These are phyloP conservation scores for Hericium coralloides DNA, from an alignment of 768 basidiomycete species.

Conservation along the genomic window DNA sequence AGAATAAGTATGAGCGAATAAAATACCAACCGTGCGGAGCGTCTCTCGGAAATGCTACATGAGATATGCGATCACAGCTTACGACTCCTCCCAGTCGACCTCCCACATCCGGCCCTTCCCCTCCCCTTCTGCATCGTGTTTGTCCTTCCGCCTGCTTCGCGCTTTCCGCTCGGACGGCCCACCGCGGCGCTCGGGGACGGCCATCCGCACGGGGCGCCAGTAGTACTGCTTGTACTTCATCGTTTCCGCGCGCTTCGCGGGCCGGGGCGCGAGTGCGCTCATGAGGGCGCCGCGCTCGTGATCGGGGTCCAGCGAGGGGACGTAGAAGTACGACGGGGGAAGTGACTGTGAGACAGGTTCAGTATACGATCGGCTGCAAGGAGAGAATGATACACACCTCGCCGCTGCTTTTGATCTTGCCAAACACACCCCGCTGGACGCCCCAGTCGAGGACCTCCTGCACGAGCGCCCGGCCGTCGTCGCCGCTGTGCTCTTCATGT, in stretches of 20 bases:
- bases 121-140: background rate
- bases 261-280: constrained; percentile 33
- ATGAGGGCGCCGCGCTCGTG: constrained; percentile 10
- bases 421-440: constrained; percentile 6
- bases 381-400: background rate
- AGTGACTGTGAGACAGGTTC: background rate
- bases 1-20: too few relatives aligned
- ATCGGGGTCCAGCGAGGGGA: constrained; percentile 8
- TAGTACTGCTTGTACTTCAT: constrained; percentile 86
- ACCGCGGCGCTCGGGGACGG: constrained; percentile 2
- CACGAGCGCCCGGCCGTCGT: background rate
- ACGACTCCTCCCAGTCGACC: constrained; percentile 15
- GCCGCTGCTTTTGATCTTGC: constrained; percentile 5
- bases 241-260: constrained; percentile 65
- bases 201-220: constrained; percentile 46
- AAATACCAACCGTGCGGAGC: too few relatives aligned
- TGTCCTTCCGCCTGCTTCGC: background rate
- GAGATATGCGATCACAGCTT: background rate
- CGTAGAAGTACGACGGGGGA: constrained; percentile 12
- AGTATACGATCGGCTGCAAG: background rate
- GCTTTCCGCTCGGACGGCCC: background rate
- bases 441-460: constrained; percentile 9
- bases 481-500: background rate
- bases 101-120: constrained; percentile 6
- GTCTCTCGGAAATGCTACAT: too few relatives aligned